Percentiles rank a stretch among this genome's conserved stretches.
These are phyloP conservation scores for Saccharomyces hybrid DNA, from an alignment of 1,139 yeast genomes.

Conservation along the genomic window DNA sequence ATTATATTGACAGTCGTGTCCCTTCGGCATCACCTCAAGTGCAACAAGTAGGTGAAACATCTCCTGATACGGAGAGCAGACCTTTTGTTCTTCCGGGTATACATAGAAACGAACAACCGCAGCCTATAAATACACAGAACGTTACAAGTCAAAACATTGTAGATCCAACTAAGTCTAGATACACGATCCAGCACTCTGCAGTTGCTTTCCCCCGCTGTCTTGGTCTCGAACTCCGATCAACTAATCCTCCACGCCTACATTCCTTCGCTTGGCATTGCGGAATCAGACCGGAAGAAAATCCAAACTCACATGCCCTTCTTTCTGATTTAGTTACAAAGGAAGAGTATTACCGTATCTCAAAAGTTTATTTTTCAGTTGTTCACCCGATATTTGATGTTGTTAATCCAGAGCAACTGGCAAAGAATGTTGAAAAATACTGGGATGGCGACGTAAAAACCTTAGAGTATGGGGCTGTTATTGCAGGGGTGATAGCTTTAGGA, in stretches of 20 bases:
- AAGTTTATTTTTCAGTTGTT: constrained; percentile 5
- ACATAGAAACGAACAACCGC: background rate
- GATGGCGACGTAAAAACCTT: background rate
- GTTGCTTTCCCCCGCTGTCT: constrained; percentile 10
- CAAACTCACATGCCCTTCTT: constrained; percentile 2
- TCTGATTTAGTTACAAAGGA: constrained; percentile 5
- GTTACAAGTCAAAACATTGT: constrained; percentile 3
- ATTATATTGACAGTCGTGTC: constrained; percentile 3
- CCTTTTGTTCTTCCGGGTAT: background rate
- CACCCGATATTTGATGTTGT: constrained; percentile 9
- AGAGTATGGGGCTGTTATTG: constrained; percentile 9
- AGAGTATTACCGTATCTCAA: constrained; percentile 4
- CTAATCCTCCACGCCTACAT: constrained; percentile 10
- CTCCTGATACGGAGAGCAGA: background rate
- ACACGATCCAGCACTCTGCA: constrained; percentile 7
- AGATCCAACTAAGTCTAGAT: constrained; percentile 7
- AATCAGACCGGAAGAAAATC: constrained; percentile 7
- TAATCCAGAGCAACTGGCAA: constrained; percentile 1
- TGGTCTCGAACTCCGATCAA: constrained; percentile 9
- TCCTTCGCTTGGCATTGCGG: constrained; percentile 12
- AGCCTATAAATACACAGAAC: background rate
- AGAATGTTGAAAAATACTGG: constrained; percentile 4
- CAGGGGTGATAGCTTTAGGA: constrained; percentile 9
- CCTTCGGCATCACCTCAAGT: background rate
- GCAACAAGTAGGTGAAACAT: background rate